Percentiles rank a stretch among this genome's conserved stretches.
Evolutionary conservation across 768 basidiomycete species (phyloP).

Genomic region (Porpolomopsis calyptriformis): DNA sequence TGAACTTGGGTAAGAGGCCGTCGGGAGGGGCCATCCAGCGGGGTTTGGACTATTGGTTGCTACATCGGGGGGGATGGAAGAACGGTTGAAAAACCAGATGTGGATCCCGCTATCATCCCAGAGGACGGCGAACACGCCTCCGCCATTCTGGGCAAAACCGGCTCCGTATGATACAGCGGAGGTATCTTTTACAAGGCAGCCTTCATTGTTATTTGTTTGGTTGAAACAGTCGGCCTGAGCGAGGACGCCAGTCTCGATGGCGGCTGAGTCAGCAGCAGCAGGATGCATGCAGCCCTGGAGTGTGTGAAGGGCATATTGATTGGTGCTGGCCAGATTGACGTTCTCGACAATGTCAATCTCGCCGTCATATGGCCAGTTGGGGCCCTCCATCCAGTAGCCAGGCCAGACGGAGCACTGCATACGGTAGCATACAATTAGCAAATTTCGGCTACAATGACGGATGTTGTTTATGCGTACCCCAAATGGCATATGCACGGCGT

Average conservation of each 20-base stretch:
- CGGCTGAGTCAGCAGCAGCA: constrained; percentile 39
- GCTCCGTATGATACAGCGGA: constrained; percentile 49
- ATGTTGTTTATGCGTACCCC: constrained; percentile 1
- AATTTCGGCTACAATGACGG: too few relatives aligned
- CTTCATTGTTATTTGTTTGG: constrained; percentile 42
- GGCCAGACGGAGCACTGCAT: constrained; percentile 8
- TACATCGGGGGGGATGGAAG: constrained; percentile 37
- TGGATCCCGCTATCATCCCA: constrained; percentile 49
- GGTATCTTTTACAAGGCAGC: constrained; percentile 54
- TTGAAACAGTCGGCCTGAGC: constrained; percentile 44
- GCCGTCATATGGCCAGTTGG: constrained; percentile 10
- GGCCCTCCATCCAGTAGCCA: constrained; percentile 8
- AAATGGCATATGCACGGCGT: constrained; percentile 9
- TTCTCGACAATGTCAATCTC: constrained; percentile 11
- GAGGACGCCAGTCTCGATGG: constrained; percentile 23
- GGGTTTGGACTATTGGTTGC: constrained; percentile 28
- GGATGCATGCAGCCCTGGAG: constrained; percentile 45
- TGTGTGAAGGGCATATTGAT: constrained; percentile 68
- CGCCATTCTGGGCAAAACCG: constrained; percentile 52
- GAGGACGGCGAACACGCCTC: constrained; percentile 71
- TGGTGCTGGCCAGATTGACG: constrained; percentile 45
- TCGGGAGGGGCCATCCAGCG: constrained; percentile 49
- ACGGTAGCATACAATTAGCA: background rate
- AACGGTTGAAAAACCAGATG: constrained; percentile 55
- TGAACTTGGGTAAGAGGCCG: constrained; percentile 48